phyloP scores from a whole-genome alignment of 352 stramenopile genomes.

The Globisporangium canariense region DNA sequence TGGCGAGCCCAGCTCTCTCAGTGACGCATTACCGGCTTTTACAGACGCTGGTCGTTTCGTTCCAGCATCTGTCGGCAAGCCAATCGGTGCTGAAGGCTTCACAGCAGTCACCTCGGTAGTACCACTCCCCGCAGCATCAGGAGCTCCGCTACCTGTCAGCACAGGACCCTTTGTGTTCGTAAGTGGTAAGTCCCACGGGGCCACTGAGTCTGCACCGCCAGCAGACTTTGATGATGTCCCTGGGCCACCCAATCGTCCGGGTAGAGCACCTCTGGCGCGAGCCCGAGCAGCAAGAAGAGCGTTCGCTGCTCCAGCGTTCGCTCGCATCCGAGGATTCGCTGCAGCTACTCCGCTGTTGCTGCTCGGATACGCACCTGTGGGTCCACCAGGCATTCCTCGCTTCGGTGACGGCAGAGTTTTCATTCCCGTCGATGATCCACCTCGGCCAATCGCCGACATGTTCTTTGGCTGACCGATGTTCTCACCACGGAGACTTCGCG shows the following conservation, averaged over 20 bases:
- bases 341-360: conserved; percentile 19
- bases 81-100: background rate
- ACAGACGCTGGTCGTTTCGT: background rate
- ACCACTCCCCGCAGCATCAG: background rate
- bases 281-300: conserved; percentile 70
- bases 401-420: conserved; percentile 54
- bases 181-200: conserved; percentile 74
- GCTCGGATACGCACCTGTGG: conserved; percentile 22
- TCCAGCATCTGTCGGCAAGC: background rate
- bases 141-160: conserved; percentile 14
- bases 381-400: conserved; percentile 23
- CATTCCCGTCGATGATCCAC: conserved; percentile 13
- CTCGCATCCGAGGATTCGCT: conserved; percentile 34
- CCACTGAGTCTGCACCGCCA: conserved; percentile 40
- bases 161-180: conserved; percentile 32
- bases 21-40: conserved; percentile 8
- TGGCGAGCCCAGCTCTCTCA: conserved; percentile 14
- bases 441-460: conserved; percentile 9
- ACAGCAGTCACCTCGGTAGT: background rate
- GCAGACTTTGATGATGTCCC: conserved; percentile 27
- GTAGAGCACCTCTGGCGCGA: conserved; percentile 54
- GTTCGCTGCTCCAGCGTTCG: conserved; percentile 51
- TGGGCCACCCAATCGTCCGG: conserved; percentile 43
- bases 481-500: conserved; percentile 31
- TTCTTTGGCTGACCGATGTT: conserved; percentile 3